Conservation (phyloP, 768 basidiomycete genomes). For the Pulveroboletus ravenelii region DNA sequence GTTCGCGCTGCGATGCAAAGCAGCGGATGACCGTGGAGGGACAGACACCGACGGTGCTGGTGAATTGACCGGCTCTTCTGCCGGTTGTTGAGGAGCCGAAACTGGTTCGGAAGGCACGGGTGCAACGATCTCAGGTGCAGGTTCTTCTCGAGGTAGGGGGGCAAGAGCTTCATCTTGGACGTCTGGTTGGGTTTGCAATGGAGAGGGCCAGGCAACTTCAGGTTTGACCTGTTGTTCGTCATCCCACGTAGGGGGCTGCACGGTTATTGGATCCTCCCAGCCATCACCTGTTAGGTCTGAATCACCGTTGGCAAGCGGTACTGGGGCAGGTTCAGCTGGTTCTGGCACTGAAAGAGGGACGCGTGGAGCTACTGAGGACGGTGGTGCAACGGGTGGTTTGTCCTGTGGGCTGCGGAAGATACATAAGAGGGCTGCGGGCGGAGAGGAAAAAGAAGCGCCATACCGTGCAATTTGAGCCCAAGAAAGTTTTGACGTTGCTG, state of each 20-base stretch:
- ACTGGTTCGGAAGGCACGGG: conserved; percentile 18
- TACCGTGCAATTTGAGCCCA: conserved; percentile 82
- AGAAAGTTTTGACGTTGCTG: conserved; percentile 72
- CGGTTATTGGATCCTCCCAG: conserved; percentile 75
- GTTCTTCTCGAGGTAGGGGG: conserved; percentile 32
- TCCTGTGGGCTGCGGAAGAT: conserved; percentile 52
- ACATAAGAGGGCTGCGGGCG: neutral
- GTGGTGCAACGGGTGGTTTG: conserved; percentile 47
- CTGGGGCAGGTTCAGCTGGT: conserved; percentile 22
- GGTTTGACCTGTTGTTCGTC: conserved; percentile 51
- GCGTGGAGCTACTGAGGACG: conserved; percentile 25
- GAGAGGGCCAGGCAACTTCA: conserved; percentile 30
- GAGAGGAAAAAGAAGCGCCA: neutral
- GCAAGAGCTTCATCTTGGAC: conserved; percentile 13
- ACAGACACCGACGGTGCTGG: conserved; percentile 41
- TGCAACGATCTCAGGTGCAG: conserved; percentile 17
- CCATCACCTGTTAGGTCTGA: conserved; percentile 37
- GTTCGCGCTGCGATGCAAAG: conserved; percentile 51
- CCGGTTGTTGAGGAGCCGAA: conserved; percentile 11
- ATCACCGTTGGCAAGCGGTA: conserved; percentile 29
- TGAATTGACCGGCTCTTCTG: conserved; percentile 27
- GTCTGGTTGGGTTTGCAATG: conserved; percentile 27
- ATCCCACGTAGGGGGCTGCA: conserved; percentile 65
- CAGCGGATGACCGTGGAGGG: conserved; percentile 47
- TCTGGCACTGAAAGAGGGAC: conserved; percentile 19